phyloP scores from a whole-genome alignment of 1,284 basidiomycete species.

The Malassezia caprae region DNA sequence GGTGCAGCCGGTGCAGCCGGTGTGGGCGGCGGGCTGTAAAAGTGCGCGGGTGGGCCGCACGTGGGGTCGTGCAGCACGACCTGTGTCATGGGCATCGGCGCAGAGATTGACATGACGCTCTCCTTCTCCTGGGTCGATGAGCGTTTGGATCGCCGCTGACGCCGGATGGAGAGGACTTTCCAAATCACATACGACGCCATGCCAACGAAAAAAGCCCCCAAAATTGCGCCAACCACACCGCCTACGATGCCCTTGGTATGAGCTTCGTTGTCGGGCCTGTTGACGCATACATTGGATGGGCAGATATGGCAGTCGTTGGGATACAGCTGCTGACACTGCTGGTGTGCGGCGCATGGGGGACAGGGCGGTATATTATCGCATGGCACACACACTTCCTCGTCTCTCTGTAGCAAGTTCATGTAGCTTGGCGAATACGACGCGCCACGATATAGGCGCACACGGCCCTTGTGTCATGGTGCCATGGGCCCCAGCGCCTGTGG shows the following conservation, averaged over 20 bases:
- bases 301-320: constrained; percentile 10
- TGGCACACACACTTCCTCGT: neutral
- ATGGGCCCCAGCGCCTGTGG: neutral
- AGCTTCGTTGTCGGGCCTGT: neutral
- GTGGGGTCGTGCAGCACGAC: neutral
- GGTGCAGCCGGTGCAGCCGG: neutral
- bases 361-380: constrained; percentile 9
- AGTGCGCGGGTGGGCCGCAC: neutral
- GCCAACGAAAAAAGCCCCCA: neutral
- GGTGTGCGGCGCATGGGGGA: neutral
- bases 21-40: neutral
- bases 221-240: neutral
- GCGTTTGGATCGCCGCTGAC: neutral
- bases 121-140: neutral
- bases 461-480: neutral
- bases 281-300: constrained; percentile 11
- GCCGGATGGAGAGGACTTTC: neutral
- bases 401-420: neutral
- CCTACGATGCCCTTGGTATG: neutral
- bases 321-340: constrained; percentile 13
- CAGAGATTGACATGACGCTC: neutral
- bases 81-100: neutral
- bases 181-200: neutral
- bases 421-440: neutral
- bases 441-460: neutral